Base-by-base conservation (phyloP, 805 yeast genomes). In the Kurtzmaniella cleridarum region DNA sequence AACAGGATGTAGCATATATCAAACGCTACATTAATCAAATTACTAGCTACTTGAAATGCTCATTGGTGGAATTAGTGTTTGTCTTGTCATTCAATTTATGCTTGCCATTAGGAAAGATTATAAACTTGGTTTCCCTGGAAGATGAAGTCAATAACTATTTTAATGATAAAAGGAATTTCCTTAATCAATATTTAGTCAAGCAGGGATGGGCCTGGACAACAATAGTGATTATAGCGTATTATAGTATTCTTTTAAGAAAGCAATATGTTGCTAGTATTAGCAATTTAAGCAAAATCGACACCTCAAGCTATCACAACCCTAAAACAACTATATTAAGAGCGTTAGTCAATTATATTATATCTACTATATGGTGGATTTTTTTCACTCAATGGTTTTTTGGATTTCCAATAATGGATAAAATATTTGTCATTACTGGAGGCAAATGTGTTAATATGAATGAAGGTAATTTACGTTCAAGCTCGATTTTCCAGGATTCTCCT, bases 191-290 rank as follows among this genome's bases (percentile, higher is more conserved):
- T 5, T 86, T 93, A 55, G 96, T 91, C 29, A 93, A 91, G 52
- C 73, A 71, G 18, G 98, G 97, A 2, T 93, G 98, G 98, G 70
- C 78, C 12, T 93, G 97, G 98, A 89, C 95, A 8, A 50, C 73
- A 3, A 15, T 58, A 2, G 55, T 44, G 12, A 42, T 64, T 11
- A 44, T 47, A 1, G 35, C 49, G 8, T 68, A 64, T 42, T 66
- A 59, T 41, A 48, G 39, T 1, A 28, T 52, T 7, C 37, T 53
- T 29, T 28, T 41, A 34, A 36, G 32, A 17, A 31, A n/a, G 20
- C 16, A 11, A 5, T 20, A 5, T 20, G 8, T 20, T 44, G 49
- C 42, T 43, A 40, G 24, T 5, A 5, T 8, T 20, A 20, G 24
- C 24, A 20, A 20, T 20, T 20, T 20, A 20, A 20, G 24, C 18